Percentiles rank a stretch among this genome's conserved stretches.
Conservation (phyloP, 306 rosid species). For the Quercus robur region DNA sequence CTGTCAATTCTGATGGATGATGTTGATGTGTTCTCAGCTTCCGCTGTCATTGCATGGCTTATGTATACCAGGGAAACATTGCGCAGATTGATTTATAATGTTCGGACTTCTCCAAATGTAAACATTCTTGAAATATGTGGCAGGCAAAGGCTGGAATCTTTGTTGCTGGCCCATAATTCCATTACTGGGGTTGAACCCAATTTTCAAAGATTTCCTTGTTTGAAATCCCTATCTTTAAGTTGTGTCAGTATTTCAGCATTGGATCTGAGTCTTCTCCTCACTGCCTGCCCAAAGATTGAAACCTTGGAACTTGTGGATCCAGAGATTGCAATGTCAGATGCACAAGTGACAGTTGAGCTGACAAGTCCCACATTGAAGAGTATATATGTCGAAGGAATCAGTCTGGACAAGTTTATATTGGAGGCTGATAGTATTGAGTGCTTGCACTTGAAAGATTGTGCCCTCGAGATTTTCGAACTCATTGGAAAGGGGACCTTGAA, state of each 20-base stretch:
- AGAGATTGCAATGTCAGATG: slow-evolving; percentile 69
- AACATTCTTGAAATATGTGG: slow-evolving; percentile 71
- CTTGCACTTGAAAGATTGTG: slow-evolving; percentile 45
- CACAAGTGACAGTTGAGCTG: slow-evolving; percentile 53
- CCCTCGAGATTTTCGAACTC: slow-evolving; percentile 47
- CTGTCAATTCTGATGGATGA: slow-evolving; percentile 73
- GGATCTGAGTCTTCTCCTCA: slow-evolving; percentile 73
- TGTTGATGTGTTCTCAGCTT: slow-evolving; percentile 65
- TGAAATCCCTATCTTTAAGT: slow-evolving; percentile 67
- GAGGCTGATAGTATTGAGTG: slow-evolving; percentile 48
- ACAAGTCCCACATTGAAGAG: slow-evolving; percentile 61
- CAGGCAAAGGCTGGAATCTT: slow-evolving; percentile 56
- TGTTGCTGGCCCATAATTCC: slow-evolving; percentile 57
- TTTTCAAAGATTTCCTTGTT: slow-evolving; percentile 67
- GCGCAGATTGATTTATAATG: slow-evolving; percentile 51
- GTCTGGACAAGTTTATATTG: slow-evolving; percentile 59
- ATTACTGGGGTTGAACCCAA: slow-evolving; percentile 68
- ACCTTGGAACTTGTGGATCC: slow-evolving; percentile 56
- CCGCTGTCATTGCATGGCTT: slow-evolving; percentile 78
- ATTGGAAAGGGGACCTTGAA: slow-evolving; percentile 45
- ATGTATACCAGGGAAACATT: slow-evolving; percentile 68
- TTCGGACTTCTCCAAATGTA: slow-evolving; percentile 54
- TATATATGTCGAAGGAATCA: slow-evolving; percentile 55
- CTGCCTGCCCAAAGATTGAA: slow-evolving; percentile 60
- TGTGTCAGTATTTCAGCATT: slow-evolving; percentile 58